Evolutionary conservation across 805 yeast genomes (phyloP).

Genomic region (Cyberlindnera mycetangii): DNA sequence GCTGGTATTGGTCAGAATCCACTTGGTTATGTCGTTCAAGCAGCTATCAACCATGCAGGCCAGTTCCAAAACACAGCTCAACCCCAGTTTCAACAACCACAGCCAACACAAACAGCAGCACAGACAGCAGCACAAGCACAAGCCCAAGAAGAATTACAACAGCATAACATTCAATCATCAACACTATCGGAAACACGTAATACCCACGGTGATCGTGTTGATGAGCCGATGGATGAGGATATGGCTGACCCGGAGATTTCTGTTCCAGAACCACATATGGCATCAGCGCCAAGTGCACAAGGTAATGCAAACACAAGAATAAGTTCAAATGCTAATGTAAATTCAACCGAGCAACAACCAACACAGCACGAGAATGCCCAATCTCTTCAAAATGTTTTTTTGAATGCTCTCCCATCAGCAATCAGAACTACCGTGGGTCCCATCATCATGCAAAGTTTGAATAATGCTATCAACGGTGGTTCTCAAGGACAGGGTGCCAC

Average conservation of each 20-base stretch:
- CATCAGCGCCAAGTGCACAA: neutral
- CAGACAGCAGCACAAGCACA: conserved; percentile 2
- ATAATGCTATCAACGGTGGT: conserved; percentile 16
- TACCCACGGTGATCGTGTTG: neutral
- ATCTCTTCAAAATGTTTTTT: conserved; percentile 9
- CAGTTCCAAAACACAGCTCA: conserved; percentile 5
- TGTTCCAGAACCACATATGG: conserved; percentile 1
- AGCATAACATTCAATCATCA: neutral
- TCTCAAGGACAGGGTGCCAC: conserved; percentile 14
- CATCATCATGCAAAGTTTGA: conserved; percentile 12
- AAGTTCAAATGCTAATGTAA: too few species aligned
- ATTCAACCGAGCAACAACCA: neutral
- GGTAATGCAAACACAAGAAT: neutral
- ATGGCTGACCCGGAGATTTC: conserved; percentile 12
- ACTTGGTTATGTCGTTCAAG: neutral
- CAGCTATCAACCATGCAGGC: neutral
- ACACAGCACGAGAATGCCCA: conserved; percentile 4
- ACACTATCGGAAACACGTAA: neutral
- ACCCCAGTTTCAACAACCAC: conserved; percentile 2
- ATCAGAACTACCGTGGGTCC: conserved; percentile 17
- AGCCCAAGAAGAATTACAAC: neutral
- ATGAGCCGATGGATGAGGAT: conserved; percentile 10
- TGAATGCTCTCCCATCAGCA: conserved; percentile 11
- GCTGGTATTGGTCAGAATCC: neutral
- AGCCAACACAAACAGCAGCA: too few species aligned